Evolutionary conservation across 2,329 filamentous ascomycete genomes (phyloP), one percentile per base, ranked within the genome.

Genomic region (Gaeumannomyces sp.): DNA sequence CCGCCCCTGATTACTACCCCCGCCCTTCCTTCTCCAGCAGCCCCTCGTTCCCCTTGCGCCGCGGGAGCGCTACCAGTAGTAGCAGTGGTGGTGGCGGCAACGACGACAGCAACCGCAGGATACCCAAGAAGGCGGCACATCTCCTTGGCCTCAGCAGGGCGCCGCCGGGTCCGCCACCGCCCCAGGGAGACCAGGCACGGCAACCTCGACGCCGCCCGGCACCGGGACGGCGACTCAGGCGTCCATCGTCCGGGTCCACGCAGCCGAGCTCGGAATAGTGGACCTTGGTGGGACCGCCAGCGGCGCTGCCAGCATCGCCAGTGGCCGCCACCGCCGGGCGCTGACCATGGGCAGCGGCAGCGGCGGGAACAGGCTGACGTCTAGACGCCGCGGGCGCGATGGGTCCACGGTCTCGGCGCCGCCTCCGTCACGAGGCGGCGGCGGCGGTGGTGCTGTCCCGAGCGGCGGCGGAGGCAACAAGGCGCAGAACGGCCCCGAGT

Each of bases 101-200:
- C 8, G 70, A 72, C 33, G 72, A 70, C 0, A 66, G 74, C 13
- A 73, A 76, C 27, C 31, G 38, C 35, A 64, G 35, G 25, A 79
- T 83, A 58, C 81, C 81, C n/a, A 78, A 76, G 65, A 85, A 85
- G 71, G 83, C 83, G 0, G 81, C 81, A 0, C 78, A 74, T 5
- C 70, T 85, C 0, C 78, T 85, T 0, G 83, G 83, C 1, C 75
- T 22, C 73, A 75, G 4, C 68, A 70, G 4, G 67, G 70, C 35
- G 35, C 35, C 14, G 45, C 45, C 22, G 22, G 45, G 22, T 3
- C 45, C 28, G 67, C 72, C 61, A 63, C 63, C 67, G 4, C 19
- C 7, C 38, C 38, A 4, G 38, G 38, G 14, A 66, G 62, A 59
- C 66, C 64, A 64, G 65, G 59, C 60, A 60, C 65, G 65, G 63